phyloP scores from a whole-genome alignment of 225 moss, liverwort and hornwort species.

The Takakia lepidozioides region DNA sequence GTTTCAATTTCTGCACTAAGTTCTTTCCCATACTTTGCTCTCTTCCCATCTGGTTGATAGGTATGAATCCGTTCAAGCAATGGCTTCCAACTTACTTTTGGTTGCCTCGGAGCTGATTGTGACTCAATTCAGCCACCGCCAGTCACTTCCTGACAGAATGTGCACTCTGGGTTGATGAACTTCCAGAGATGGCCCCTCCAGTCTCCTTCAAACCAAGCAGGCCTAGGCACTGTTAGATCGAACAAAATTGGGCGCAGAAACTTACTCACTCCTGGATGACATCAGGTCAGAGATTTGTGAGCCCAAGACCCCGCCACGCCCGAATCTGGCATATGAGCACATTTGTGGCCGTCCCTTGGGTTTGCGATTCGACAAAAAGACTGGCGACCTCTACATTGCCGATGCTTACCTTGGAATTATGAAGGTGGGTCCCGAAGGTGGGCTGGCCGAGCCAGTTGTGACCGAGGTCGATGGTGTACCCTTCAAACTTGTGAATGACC shows the following conservation, averaged over 20 bases:
- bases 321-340: slow-evolving; percentile 48
- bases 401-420: slow-evolving; percentile 81
- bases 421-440: slow-evolving; percentile 74
- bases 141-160: too few species aligned
- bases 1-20: too few species aligned
- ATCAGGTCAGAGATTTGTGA: slow-evolving; percentile 58
- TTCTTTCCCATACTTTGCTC: background rate
- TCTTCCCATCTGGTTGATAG: background rate
- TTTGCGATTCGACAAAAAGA: slow-evolving; percentile 45
- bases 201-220: too few species aligned
- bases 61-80: too few species aligned
- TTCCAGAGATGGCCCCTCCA: too few species aligned
- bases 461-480: slow-evolving; percentile 41
- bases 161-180: too few species aligned
- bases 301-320: slow-evolving; percentile 39
- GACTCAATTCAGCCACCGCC: too few species aligned
- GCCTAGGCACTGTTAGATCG: too few species aligned
- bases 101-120: too few species aligned
- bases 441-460: slow-evolving; percentile 54
- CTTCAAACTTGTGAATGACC: slow-evolving; percentile 55
- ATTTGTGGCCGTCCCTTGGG: slow-evolving; percentile 80
- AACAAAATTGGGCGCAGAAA: too few species aligned
- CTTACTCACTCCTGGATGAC: too few species aligned
- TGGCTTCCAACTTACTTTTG: too few species aligned
- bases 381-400: slow-evolving; percentile 66